A percentile compares a stretch with the other conserved stretches of the same genome.
Conservation (phyloP, 106 monocot species). For the Acorus gramineus region DNA sequence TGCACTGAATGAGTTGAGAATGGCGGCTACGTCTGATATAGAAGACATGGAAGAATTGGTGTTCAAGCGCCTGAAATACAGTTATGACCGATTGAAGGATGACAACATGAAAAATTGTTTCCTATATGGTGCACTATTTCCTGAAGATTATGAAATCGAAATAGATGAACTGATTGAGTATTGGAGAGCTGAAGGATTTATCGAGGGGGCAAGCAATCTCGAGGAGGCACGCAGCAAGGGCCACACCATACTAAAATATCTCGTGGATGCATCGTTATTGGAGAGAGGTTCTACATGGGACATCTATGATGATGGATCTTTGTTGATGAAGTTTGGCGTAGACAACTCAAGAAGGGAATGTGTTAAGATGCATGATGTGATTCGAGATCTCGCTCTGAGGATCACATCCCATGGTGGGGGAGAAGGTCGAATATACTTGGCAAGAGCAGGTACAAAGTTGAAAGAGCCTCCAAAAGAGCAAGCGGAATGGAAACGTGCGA, state of each 20-base stretch:
- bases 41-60: conserved; percentile 2
- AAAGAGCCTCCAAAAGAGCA: too few relatives aligned
- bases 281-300: not conserved
- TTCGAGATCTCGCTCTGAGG: conserved; percentile 4
- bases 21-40: not conserved
- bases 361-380: conserved; percentile 3
- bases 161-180: conserved; percentile 8
- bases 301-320: too few relatives aligned
- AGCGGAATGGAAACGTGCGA: too few relatives aligned
- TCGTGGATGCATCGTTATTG: conserved; percentile 1
- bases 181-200: conserved; percentile 9
- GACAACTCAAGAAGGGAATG: not conserved
- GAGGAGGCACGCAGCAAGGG: not conserved
- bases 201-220: not conserved
- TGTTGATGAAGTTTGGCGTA: too few relatives aligned
- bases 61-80: conserved; percentile 12
- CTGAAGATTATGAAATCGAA: conserved; percentile 2
- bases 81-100: conserved; percentile 21
- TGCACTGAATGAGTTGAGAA: not conserved
- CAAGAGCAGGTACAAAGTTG: too few relatives aligned
- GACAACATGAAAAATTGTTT: conserved; percentile 5
- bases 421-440: too few relatives aligned
- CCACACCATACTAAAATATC: not conserved
- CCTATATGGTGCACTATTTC: conserved; percentile 20
- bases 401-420: too few relatives aligned